phyloP scores from a whole-genome alignment of 2,329 filamentous ascomycete genomes.

The Arthrinium puccinioides region DNA sequence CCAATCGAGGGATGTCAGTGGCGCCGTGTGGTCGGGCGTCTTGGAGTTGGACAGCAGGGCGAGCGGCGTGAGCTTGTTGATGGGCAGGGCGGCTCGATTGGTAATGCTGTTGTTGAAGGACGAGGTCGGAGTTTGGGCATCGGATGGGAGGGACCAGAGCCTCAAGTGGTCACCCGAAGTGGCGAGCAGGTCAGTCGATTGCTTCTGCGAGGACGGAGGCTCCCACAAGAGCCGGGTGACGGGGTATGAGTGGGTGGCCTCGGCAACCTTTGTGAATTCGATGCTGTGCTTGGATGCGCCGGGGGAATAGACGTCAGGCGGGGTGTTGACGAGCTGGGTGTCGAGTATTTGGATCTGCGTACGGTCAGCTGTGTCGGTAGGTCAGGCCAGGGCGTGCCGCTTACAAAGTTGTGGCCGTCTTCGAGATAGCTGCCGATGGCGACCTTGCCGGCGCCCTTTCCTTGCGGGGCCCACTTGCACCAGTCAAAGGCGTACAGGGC shows the following conservation, averaged over 20 bases:
- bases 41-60: constrained; percentile 96
- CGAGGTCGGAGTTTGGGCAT: constrained; percentile 48
- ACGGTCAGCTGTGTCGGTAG: background rate
- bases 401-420: constrained; percentile 95
- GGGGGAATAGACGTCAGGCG: constrained; percentile 60
- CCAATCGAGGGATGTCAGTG: constrained; percentile 94
- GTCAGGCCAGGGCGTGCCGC: constrained; percentile 17
- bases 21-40: constrained; percentile 94
- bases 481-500: constrained; percentile 95
- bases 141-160: constrained; percentile 82
- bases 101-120: constrained; percentile 60
- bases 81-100: constrained; percentile 48
- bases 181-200: constrained; percentile 87
- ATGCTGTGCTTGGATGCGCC: constrained; percentile 68
- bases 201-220: constrained; percentile 88
- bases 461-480: constrained; percentile 94
- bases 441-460: constrained; percentile 78
- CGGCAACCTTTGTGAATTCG: constrained; percentile 88
- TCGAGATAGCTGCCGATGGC: constrained; percentile 94
- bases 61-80: constrained; percentile 81
- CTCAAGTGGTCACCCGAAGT: constrained; percentile 93
- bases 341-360: constrained; percentile 91
- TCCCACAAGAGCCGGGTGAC: constrained; percentile 96
- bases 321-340: constrained; percentile 67
- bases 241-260: constrained; percentile 96